Evolutionary conservation across 2,329 filamentous ascomycete genomes (phyloP).

Genomic region (Trichoderma sp.): DNA sequence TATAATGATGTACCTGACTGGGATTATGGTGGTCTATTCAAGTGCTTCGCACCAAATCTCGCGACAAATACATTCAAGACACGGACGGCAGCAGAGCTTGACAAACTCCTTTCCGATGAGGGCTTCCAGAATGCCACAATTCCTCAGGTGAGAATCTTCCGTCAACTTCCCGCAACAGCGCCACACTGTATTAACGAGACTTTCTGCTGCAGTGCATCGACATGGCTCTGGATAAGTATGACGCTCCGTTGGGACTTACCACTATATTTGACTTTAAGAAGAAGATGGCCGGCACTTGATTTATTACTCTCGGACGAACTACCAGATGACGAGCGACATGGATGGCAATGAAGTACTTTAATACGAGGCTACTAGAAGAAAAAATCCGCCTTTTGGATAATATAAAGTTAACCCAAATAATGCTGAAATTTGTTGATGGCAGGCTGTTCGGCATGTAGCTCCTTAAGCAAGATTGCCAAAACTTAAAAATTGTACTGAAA

Average conservation of each 20-base stretch:
- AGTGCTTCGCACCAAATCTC: background rate
- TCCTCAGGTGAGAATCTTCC: background rate
- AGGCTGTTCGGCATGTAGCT: too few species aligned
- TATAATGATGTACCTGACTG: slow-evolving; percentile 67
- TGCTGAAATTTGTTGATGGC: too few species aligned
- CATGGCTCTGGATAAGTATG: background rate
- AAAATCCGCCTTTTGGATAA: too few species aligned
- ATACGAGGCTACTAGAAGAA: too few species aligned
- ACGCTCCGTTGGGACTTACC: background rate
- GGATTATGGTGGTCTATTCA: slow-evolving; percentile 2
- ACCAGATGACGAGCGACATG: background rate
- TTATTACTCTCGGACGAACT: too few species aligned
- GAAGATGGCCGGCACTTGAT: background rate
- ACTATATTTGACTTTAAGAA: background rate
- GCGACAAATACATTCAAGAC: background rate
- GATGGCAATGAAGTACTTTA: background rate
- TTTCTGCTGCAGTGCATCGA: background rate
- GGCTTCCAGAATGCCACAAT: background rate
- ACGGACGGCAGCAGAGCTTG: background rate
- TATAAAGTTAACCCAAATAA: too few species aligned
- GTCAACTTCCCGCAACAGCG: background rate
- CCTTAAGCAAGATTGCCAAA: too few species aligned
- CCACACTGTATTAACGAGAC: background rate
- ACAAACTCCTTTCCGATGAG: background rate
- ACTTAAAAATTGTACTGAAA: too few species aligned